Base-by-base conservation (phyloP, 352 stramenopile genomes). In the Pythium graminicola region DNA sequence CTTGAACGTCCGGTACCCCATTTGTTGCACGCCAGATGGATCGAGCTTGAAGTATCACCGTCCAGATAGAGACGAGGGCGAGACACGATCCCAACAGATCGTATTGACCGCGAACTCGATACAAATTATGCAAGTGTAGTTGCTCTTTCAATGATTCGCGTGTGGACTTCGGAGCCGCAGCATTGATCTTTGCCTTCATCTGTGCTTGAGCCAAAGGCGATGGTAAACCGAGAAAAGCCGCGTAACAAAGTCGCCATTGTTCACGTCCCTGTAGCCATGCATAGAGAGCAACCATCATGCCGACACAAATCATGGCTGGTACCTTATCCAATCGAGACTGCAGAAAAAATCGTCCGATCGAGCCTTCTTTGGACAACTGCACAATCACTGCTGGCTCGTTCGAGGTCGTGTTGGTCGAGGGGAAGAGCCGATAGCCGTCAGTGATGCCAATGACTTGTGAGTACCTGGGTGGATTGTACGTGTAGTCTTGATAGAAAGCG, bases 21-120 rank as follows among this genome's bases (percentile, higher is more conserved):
- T 14, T 59, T 36, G 17, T 54, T 31, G 43, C 69, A 60, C 29
- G 65, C 76, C 76, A 86, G 39, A 86, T 81, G 5, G 66, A 72
- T 16, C 73, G 73, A 14, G 84, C 70, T 44, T 86, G 76, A 19
- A 83, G 50, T 24, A 81, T 66, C 4, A 79, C 76, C 6, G 60
- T 54, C 13, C 64, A 11, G 1, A 81, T 64, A 0, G 73, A 85
- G 2, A 81, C 41, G 11, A 47, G 17, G 32, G 50, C 57, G 36
- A 65, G 44, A 29, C 51, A 33, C 7, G 50, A 28, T 10, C 57
- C 47, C 11, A 63, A 23, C 9, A 63, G 27, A 48, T 63, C 55
- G 19, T 38, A 63, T 16, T 63, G 55, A 26, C 50, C 60, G 38
- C 50, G 50, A 3, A 57, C 19, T 20, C 26, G 50, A 29, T 61